Conservation (phyloP, 179 eudicot genomes). For the Silene vulgaris region DNA sequence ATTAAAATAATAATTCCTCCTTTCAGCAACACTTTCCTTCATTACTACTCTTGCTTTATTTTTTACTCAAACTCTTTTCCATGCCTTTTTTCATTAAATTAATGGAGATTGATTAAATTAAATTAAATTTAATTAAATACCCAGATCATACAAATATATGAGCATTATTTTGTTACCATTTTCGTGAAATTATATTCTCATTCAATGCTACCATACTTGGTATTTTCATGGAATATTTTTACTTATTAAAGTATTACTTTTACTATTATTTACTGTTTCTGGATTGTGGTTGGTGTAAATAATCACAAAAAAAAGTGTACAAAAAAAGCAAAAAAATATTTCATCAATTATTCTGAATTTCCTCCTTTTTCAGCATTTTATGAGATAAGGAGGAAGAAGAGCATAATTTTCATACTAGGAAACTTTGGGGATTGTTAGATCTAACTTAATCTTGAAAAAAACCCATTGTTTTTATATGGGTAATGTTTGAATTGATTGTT, state of each 20-base stretch:
- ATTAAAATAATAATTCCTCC: background rate
- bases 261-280: background rate
- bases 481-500: slow-evolving; percentile 6
- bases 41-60: slow-evolving; percentile 22
- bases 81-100: slow-evolving; percentile 3
- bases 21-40: slow-evolving; percentile 22
- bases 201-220: background rate
- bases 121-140: slow-evolving; percentile 12
- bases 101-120: no score
- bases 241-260: no score
- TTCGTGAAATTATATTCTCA: background rate
- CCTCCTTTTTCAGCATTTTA: slow-evolving; percentile 33
- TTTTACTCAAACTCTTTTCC: slow-evolving; percentile 24
- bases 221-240: background rate
- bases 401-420: slow-evolving; percentile 21
- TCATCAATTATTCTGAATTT: slow-evolving; percentile 12
- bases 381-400: slow-evolving; percentile 13
- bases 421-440: slow-evolving; percentile 16
- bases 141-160: slow-evolving; percentile 21
- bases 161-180: slow-evolving; percentile 7
- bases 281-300: slow-evolving; percentile 29
- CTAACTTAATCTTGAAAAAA: slow-evolving; percentile 10
- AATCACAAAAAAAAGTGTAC: background rate
- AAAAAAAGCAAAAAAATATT: slow-evolving; percentile 4
- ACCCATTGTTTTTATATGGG: slow-evolving; percentile 55